Evolutionary conservation across 1,284 basidiomycete species (phyloP).

Genomic region (Mycena citricolor): DNA sequence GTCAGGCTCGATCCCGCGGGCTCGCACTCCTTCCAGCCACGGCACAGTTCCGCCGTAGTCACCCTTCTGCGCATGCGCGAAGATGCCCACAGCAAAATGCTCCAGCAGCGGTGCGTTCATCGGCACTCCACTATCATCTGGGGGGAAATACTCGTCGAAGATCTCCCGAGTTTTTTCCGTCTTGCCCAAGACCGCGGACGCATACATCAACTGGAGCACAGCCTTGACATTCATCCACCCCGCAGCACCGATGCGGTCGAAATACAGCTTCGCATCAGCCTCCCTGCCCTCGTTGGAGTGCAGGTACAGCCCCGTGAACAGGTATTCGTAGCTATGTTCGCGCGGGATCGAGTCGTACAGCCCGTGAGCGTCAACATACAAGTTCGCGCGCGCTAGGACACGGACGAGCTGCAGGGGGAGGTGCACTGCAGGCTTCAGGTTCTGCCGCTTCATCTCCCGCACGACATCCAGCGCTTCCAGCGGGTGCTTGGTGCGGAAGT

Average conservation of each 20-base stretch:
- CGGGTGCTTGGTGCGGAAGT: conserved; percentile 33
- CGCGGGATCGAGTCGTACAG: conserved; percentile 37
- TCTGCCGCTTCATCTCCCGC: conserved; percentile 39
- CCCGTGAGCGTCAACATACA: conserved; percentile 44
- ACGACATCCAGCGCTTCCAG: conserved; percentile 46
- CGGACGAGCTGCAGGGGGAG: conserved; percentile 42
- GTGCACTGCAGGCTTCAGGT: conserved; percentile 30
- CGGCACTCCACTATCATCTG: conserved; percentile 28
- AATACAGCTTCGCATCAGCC: conserved; percentile 44
- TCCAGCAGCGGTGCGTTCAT: conserved; percentile 40
- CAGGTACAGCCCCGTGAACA: conserved; percentile 50
- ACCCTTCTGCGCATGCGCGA: conserved; percentile 50
- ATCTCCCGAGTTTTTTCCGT: conserved; percentile 43
- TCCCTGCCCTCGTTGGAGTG: conserved; percentile 52
- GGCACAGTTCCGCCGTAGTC: conserved; percentile 52
- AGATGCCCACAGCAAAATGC: conserved; percentile 60
- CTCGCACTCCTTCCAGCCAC: conserved; percentile 58
- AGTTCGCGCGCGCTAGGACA: conserved; percentile 41
- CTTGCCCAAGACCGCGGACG: conserved; percentile 49
- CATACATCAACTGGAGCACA: conserved; percentile 42
- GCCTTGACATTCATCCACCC: conserved; percentile 26
- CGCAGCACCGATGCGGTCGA: conserved; percentile 33
- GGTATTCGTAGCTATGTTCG: conserved; percentile 28
- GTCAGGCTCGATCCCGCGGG: conserved; percentile 52
- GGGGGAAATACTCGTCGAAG: conserved; percentile 58